Evolutionary conservation across 257 asterid species (phyloP).

Genomic region (Rhazya stricta): DNA sequence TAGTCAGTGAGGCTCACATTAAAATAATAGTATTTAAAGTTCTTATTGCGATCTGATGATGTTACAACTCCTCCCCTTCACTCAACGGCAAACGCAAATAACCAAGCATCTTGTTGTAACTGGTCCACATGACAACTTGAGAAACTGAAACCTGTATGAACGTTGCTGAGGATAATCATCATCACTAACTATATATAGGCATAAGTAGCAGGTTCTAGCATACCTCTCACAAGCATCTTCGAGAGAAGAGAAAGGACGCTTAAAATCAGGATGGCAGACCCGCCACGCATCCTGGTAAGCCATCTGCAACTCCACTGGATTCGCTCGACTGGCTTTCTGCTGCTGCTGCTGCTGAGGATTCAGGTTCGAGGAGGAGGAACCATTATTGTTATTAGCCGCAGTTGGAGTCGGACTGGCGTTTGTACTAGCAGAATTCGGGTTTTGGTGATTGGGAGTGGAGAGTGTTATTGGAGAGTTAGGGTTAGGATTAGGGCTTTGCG

Average conservation of each 20-base stretch:
- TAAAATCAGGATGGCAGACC: conserved; percentile 92
- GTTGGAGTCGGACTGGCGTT: background rate
- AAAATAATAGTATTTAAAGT: background rate
- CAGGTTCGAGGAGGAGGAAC: conserved; percentile 17
- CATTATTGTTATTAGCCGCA: conserved; percentile 18
- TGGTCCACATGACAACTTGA: background rate
- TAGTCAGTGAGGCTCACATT: background rate
- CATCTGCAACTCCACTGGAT: conserved; percentile 53
- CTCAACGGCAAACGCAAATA: background rate
- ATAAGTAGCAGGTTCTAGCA: background rate
- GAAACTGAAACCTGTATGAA: background rate
- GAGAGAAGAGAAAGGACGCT: conserved; percentile 82
- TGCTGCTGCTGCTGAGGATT: conserved; percentile 38
- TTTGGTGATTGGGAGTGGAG: conserved; percentile 23
- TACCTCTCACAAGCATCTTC: conserved; percentile 96
- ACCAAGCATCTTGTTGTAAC: background rate
- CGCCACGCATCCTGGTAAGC: conserved; percentile 99
- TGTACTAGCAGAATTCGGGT: conserved; percentile 3
- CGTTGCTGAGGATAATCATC: background rate
- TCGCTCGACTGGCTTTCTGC: conserved; percentile 25
- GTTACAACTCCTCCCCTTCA: background rate
- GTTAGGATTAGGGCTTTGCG: conserved; percentile 28
- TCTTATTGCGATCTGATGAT: background rate
- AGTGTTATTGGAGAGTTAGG: conserved; percentile 27
- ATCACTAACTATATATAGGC: background rate